These are phyloP conservation scores for Termitomyces sp. DNA, from an alignment of 768 basidiomycete genomes.

Conservation along the genomic window DNA sequence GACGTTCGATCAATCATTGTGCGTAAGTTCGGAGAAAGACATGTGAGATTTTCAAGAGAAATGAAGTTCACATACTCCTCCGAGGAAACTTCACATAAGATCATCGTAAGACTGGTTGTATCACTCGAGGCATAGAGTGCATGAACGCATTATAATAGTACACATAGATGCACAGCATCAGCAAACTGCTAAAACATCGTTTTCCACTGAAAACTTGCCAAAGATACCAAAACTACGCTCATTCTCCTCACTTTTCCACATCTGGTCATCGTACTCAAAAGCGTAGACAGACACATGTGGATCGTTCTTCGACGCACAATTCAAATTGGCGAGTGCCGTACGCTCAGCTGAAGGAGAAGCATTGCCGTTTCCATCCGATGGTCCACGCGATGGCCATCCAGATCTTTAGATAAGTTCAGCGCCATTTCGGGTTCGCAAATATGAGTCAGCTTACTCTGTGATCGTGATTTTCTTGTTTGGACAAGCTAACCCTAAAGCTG, in stretches of 20 bases:
- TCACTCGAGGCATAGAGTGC: not conserved
- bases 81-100: not conserved
- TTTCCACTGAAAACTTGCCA: slow-evolving; percentile 9
- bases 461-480: slow-evolving; percentile 13
- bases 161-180: not conserved
- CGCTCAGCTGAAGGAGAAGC: slow-evolving; percentile 6
- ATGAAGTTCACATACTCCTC: not conserved
- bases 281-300: slow-evolving; percentile 9
- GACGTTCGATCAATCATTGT: not conserved
- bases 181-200: slow-evolving; percentile 7
- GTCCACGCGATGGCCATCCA: slow-evolving; percentile 15
- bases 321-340: slow-evolving; percentile 8
- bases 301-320: slow-evolving; percentile 11
- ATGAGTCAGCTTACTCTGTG: slow-evolving; percentile 7
- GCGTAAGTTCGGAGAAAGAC: not conserved
- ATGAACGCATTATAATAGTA: not conserved
- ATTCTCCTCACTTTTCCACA: slow-evolving; percentile 13
- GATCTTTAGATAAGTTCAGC: not conserved
- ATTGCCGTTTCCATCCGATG: not conserved
- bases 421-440: not conserved
- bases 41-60: not conserved
- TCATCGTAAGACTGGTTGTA: too few relatives aligned
- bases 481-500: slow-evolving; percentile 10
- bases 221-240: slow-evolving; percentile 15
- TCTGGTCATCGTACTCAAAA: slow-evolving; percentile 14